Conservation (phyloP, 2,329 filamentous ascomycete genomes). For the Neonectria ditissima region DNA sequence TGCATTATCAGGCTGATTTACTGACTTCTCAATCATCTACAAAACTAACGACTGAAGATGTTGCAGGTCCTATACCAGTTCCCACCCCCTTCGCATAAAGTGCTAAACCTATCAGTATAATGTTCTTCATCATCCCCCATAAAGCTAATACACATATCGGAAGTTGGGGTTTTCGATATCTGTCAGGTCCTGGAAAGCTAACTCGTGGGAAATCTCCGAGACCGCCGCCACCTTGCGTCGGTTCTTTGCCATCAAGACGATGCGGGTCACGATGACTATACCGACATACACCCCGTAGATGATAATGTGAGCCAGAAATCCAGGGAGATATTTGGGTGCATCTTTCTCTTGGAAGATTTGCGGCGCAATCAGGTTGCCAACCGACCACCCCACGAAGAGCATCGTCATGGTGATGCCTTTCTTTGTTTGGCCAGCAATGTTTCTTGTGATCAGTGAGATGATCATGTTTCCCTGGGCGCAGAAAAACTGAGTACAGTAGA, state of each 20-base stretch:
- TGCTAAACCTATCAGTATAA: no score
- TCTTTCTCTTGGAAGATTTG: conserved; percentile 47
- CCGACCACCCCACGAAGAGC: conserved; percentile 56
- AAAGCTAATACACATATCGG: conserved; percentile 25
- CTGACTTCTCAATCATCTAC: no score
- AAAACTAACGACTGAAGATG: no score
- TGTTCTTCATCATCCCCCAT: not conserved
- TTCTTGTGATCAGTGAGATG: conserved; percentile 55
- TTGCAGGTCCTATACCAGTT: not conserved
- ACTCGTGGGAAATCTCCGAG: conserved; percentile 16
- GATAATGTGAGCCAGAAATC: conserved; percentile 17
- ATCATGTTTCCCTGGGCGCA: conserved; percentile 56
- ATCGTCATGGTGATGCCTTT: conserved; percentile 56
- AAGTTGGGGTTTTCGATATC: conserved; percentile 27
- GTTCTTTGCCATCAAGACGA: conserved; percentile 19
- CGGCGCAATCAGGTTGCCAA: conserved; percentile 57
- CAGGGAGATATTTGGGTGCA: conserved; percentile 20
- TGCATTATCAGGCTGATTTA: no score
- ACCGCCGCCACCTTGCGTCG: conserved; percentile 11
- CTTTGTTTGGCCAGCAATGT: conserved; percentile 58
- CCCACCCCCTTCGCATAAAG: not conserved
- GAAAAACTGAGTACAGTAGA: conserved; percentile 60
- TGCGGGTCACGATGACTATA: conserved; percentile 12
- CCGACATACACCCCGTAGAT: conserved; percentile 19
- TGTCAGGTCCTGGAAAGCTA: conserved; percentile 25